A percentile compares a stretch with the other conserved stretches of the same genome.
Conservation (phyloP, 306 rosid genomes). For the Senna tora region DNA sequence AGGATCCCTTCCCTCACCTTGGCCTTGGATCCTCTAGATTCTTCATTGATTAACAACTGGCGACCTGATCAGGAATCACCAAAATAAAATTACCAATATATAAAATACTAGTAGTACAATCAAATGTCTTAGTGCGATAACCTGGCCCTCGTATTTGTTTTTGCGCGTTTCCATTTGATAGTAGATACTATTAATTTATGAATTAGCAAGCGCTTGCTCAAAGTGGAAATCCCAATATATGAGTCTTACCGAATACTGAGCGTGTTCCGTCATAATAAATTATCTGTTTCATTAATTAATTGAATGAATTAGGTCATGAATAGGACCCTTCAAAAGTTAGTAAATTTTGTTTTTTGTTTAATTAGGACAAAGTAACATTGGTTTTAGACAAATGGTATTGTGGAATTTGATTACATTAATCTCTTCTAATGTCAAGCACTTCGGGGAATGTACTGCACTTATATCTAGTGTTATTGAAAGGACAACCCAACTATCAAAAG, state of each 20-base stretch:
- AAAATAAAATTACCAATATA: no score
- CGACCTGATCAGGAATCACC: no score
- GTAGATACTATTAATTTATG: no score
- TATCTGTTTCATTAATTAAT: not conserved
- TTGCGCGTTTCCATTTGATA: no score
- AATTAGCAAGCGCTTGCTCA: not conserved
- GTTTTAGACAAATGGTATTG: not conserved
- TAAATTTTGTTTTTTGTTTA: no score
- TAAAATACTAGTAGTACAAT: no score
- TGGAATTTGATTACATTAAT: not conserved
- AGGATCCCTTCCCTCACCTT: no score
- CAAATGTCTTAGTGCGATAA: no score
- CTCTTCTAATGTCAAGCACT: not conserved
- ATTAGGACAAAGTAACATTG: no score
- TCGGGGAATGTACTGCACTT: not conserved
- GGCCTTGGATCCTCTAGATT: no score
- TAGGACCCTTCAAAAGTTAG: not conserved
- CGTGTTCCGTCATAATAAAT: not conserved
- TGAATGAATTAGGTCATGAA: slow-evolving; percentile 12
- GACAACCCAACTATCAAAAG: not conserved
- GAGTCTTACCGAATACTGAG: not conserved
- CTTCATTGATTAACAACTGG: no score
- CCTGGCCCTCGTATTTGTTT: no score
- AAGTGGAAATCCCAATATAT: slow-evolving; percentile 9
- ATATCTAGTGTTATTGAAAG: not conserved